phyloP scores from a whole-genome alignment of 2,329 filamentous ascomycete species.

The Claviceps maximensis region DNA sequence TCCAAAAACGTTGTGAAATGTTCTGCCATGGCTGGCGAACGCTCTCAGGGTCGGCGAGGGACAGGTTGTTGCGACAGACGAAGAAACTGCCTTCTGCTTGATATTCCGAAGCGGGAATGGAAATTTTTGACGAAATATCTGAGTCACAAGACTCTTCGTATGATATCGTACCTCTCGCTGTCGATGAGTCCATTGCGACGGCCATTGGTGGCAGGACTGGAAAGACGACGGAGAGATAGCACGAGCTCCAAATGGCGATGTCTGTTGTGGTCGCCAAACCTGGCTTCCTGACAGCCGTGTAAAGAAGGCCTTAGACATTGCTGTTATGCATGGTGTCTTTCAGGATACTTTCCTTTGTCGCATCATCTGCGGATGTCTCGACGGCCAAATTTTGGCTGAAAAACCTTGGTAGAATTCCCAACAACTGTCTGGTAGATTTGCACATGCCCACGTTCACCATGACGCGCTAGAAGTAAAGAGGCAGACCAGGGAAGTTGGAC shows the following conservation, averaged over 20 bases:
- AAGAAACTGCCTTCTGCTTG: neutral
- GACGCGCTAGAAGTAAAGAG: constrained; percentile 19
- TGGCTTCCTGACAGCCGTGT: constrained; percentile 23
- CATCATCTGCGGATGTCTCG: neutral
- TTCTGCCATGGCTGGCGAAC: neutral
- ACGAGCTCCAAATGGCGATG: constrained; percentile 6
- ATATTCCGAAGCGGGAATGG: too few relatives aligned
- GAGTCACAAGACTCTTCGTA: neutral
- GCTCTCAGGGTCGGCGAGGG: neutral
- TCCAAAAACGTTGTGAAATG: neutral
- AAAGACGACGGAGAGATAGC: neutral
- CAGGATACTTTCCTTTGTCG: neutral
- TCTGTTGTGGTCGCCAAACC: constrained; percentile 17
- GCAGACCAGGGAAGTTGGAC: neutral
- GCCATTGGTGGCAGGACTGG: constrained; percentile 2
- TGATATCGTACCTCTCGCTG: neutral
- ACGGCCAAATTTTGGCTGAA: neutral
- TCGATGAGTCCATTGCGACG: neutral
- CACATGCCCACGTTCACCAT: constrained; percentile 16
- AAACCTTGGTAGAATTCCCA: neutral
- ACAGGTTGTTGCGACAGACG: neutral
- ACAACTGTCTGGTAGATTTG: neutral
- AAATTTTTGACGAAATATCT: neutral
- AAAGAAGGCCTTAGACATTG: constrained; percentile 28
- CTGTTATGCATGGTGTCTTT: constrained; percentile 25